Base-by-base conservation (phyloP, 257 asterid species). In the Mentha longifolia region DNA sequence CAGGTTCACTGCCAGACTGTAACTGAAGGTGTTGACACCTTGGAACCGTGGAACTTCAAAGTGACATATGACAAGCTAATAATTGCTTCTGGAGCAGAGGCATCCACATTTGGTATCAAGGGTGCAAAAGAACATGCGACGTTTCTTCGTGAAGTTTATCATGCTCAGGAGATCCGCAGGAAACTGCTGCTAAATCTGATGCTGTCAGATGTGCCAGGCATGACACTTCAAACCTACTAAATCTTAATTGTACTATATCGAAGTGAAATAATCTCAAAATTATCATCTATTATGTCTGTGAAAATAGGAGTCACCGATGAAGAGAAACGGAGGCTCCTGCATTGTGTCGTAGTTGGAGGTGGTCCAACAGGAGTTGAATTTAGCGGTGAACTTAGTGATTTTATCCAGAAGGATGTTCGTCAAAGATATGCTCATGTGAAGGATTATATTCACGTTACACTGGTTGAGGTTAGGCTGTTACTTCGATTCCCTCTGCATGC, bases 291-390 rank as follows among this genome's bases (percentile, higher is more conserved):
- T 50, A 2, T 65, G 73, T 72, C 20, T 61, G 37, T 50, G 71
- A 76, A 69, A 67, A 65, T 80, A 89, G 99, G 99, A 63, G 80
- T 92, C 46, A 75, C 85, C 0, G 97, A 92, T 60, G 97, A 95
- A 45, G 99, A 95, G 77, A 95, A 92, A 77, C 77, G 85, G 20
- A 77, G 98, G 84, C 97, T 95, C 35, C 83, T 95, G 76, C 98
- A 95, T 65, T 95, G 96, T 73, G 98, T 95, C 60, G 98, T 95
- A 31, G 97, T 95, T 74, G 98, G 99, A 74, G 97, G 98, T 49
- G 99, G 99, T 58, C 99, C 99, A 0, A 95, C 99, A 1, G 99
- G 99, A 66, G 99, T 95, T 33, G 99, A 95, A 73, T 95, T 95
- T 80, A 95, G 98, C 19, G 99, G 99, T 17, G 98, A 95, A 78